Percentiles rank a stretch among this genome's conserved stretches.
These are phyloP conservation scores for Candida maltosa DNA, from an alignment of 805 yeast genomes.

Conservation along the genomic window DNA sequence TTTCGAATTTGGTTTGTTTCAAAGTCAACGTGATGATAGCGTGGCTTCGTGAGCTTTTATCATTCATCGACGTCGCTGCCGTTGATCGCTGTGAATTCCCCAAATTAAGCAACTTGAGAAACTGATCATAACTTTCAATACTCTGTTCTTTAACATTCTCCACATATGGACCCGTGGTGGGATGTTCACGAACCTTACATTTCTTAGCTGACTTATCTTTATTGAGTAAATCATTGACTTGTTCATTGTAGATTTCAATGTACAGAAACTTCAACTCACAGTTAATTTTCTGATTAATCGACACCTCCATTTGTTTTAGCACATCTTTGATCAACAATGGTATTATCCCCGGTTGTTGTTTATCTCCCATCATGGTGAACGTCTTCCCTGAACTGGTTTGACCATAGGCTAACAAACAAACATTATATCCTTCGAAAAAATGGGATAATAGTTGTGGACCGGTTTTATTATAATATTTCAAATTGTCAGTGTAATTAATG, in stretches of 20 bases:
- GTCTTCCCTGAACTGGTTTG: conserved; percentile 44
- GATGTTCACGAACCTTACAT: conserved; percentile 63
- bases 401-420: conserved; percentile 42
- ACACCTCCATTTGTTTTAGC: conserved; percentile 37
- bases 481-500: conserved; percentile 44
- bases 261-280: conserved; percentile 51
- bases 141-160: conserved; percentile 57
- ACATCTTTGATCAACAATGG: conserved; percentile 50
- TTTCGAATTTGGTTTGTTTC: conserved; percentile 50
- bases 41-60: conserved; percentile 73
- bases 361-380: conserved; percentile 39
- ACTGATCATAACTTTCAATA: conserved; percentile 49
- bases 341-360: conserved; percentile 33
- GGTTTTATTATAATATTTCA: conserved; percentile 45
- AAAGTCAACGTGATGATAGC: conserved; percentile 68
- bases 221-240: conserved; percentile 60
- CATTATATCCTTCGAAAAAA: conserved; percentile 37
- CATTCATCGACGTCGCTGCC: conserved; percentile 73
- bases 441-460: conserved; percentile 61
- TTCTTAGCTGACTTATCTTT: conserved; percentile 11
- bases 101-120: conserved; percentile 39
- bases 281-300: conserved; percentile 35
- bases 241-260: conserved; percentile 77
- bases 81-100: conserved; percentile 64
- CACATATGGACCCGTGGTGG: conserved; percentile 66